Conservation (phyloP, 805 yeast species). For the Komagataella populi region DNA sequence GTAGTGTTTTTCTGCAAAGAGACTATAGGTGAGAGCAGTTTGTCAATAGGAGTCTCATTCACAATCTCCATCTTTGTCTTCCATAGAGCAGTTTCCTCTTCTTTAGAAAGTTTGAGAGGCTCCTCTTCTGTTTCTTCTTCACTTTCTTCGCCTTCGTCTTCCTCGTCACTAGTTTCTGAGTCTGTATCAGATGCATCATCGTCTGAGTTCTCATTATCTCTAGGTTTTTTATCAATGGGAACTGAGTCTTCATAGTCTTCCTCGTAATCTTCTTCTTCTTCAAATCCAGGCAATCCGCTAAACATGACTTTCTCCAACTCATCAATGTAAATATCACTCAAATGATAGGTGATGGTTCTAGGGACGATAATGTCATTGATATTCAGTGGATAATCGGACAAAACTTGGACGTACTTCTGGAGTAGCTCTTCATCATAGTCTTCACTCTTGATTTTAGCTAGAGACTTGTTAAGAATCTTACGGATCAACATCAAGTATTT, state of each 20-base stretch:
- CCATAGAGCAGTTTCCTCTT: constrained; percentile 7
- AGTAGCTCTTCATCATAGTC: constrained; percentile 40
- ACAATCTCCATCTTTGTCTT: constrained; percentile 18
- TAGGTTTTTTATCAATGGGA: not conserved
- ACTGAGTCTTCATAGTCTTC: constrained; percentile 17
- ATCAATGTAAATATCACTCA: constrained; percentile 72
- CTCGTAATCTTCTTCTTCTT: constrained; percentile 31
- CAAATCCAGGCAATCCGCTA: constrained; percentile 12
- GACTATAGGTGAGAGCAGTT: constrained; percentile 48
- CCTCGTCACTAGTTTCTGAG: not conserved
- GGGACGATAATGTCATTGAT: constrained; percentile 39
- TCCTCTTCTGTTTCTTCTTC: constrained; percentile 9
- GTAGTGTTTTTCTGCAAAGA: constrained; percentile 31
- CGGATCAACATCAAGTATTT: constrained; percentile 76
- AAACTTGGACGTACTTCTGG: constrained; percentile 9
- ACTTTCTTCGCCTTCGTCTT: constrained; percentile 19
- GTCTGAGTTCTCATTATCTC: not conserved
- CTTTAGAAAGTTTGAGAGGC: constrained; percentile 4
- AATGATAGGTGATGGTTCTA: constrained; percentile 70
- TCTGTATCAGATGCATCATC: not conserved
- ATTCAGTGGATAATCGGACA: constrained; percentile 5
- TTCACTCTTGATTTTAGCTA: constrained; percentile 37
- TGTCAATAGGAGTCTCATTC: constrained; percentile 34
- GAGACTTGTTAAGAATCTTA: constrained; percentile 52
- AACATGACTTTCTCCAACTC: constrained; percentile 64